Conservation (phyloP, 2,329 filamentous ascomycete species). For the Sphaerostilbella broomeana region DNA sequence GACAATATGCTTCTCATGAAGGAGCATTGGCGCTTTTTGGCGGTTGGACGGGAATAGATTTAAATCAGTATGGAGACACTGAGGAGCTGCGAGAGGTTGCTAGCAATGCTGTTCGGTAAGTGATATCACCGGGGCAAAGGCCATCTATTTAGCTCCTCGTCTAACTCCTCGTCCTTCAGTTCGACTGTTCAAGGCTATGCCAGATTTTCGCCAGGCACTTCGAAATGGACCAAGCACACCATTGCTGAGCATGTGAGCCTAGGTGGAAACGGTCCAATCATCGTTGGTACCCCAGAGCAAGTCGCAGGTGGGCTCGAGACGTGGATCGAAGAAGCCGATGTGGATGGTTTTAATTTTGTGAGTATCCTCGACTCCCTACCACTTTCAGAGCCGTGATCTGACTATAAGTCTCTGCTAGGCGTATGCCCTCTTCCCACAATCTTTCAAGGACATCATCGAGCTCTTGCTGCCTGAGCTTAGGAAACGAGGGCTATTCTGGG, state of each 20-base stretch:
- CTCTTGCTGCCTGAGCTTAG: constrained; percentile 58
- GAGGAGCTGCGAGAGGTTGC: constrained; percentile 57
- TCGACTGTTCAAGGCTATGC: constrained; percentile 51
- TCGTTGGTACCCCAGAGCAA: constrained; percentile 50
- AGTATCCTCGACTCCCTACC: constrained; percentile 20
- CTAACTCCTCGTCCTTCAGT: constrained; percentile 18
- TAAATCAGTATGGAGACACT: constrained; percentile 55
- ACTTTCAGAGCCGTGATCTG: no score
- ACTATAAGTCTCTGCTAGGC: no score
- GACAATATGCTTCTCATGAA: constrained; percentile 52
- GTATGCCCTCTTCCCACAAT: constrained; percentile 60
- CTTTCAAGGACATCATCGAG: constrained; percentile 62
- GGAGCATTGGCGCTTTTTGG: constrained; percentile 66
- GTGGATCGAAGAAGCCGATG: constrained; percentile 46
- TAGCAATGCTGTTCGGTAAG: constrained; percentile 50
- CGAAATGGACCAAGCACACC: constrained; percentile 67
- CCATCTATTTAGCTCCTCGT: no score
- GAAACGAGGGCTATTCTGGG: constrained; percentile 51
- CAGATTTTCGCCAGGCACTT: constrained; percentile 49
- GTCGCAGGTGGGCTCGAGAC: constrained; percentile 29
- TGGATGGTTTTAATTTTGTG: constrained; percentile 68
- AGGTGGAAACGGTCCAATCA: constrained; percentile 58
- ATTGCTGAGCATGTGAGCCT: constrained; percentile 62
- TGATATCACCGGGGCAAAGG: no score
- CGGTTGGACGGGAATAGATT: constrained; percentile 61